Evolutionary conservation across 2,329 filamentous ascomycete genomes (phyloP), one percentile per base, ranked within the genome.

Genomic region (Paraconiothyrium brasiliense): DNA sequence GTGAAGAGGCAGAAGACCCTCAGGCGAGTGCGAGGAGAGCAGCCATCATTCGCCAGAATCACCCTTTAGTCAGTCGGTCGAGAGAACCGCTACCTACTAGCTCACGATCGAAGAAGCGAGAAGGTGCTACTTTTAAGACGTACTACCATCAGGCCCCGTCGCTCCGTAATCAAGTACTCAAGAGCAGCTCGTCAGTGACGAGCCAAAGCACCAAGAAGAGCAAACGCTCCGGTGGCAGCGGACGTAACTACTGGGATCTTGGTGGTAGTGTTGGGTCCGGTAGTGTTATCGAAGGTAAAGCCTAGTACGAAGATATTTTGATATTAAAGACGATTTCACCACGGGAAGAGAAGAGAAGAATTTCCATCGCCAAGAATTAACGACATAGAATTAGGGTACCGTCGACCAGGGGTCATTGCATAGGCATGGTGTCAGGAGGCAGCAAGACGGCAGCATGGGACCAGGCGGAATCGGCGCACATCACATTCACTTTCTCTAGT

Each of bases 241-340:
- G 89, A 49, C 83, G 93, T 57, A 92, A 97, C 75, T 97, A 96
- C 78, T 97, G 94, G 94, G 94, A 97, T 76, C 87, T 97, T 67
- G 92, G 92, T 30, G 91, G 89, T 6, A 93, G 89, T 69, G 86
- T 93, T 27, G 92, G 91, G 1, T 94, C 91, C 58, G 90, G 90
- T 3, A 80, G 81, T 62, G 73, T 77, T 4, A 62, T 76, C 30
- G 74, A 71, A 47, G 72, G 71, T 8, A 74, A 77, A 49, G 67
- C 66, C 9, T 75, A 69, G 54, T 55, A 9, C n/a, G 35, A 4
- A 16, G 51, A 10, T 54, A 32, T 44, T 37, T 37, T 35, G 6
- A 8, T 48, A 4, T 5, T 16, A 47, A n/a, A 13, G 32, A 13
- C 30, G 20, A 37, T n/a, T 35, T 20, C 32, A 34, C 48, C 20